Evolutionary conservation across 2,329 filamentous ascomycete species (phyloP), one percentile per base, ranked within the genome.

Genomic region (Neopestalotiopsis clavispora): DNA sequence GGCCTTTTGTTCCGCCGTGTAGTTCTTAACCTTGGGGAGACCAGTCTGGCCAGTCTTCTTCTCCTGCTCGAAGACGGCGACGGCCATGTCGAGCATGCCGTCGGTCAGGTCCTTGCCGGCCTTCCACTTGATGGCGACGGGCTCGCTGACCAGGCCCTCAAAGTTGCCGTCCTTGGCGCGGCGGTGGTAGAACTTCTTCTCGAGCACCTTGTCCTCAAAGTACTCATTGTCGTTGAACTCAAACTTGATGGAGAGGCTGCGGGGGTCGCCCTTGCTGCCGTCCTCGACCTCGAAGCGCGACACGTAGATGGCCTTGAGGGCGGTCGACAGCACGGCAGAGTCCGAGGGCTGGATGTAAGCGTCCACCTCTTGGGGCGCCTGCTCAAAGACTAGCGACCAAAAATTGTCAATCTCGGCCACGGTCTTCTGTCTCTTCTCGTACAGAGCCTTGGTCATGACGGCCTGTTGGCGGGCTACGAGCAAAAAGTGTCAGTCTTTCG

Each of bases 181-280:
- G 73, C 95, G 90, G 86, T 91, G 94, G 88, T 91, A 95, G 83
- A 98, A 97, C 78, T 92, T 93, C 90, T 98, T 98, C 83, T 95
- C 92, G 63, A 98, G 83, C 67, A 90, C 87, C 67, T 83, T 86
- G 83, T 97, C 87, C 78, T 91, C 87, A 76, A 98, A 97, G 84
- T 91, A 91, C 64, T 94, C 90, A 82, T 98, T 98, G 71, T 90
- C 87, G 69, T 82, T 83, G 81, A 97, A 97, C 75, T 93, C 90
- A 77, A 96, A 94, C 71, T 84, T 90, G 84, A 97, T 89, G 70
- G 87, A 84, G 75, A 98, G 80, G 82, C 91, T 94, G 79, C 94
- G 91, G 28, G 95, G 95, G 77, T 96, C 93, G 76, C 93, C 94
- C 68, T 84, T 80, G 67, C 84, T 80, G 70, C 86, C 85, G 72